A percentile compares a stretch with the other conserved stretches of the same genome.
Conservation (phyloP, 129 eudicot species). For the Ambrosia trifida region DNA sequence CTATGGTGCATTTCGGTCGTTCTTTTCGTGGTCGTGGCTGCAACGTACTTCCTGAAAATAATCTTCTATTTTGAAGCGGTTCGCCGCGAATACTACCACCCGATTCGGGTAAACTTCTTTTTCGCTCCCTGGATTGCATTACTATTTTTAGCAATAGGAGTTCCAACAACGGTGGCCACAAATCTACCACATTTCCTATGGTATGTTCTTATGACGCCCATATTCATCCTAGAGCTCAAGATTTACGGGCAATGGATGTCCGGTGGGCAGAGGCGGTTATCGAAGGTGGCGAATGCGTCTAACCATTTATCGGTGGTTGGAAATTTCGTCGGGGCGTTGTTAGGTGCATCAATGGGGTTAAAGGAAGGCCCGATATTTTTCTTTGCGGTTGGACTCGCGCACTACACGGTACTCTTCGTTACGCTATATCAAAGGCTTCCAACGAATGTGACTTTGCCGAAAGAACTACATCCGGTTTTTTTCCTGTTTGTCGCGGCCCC, state of each 20-base stretch:
- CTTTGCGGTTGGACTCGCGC: conserved; percentile 80
- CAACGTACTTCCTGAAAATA: conserved; percentile 52
- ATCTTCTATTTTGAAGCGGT: conserved; percentile 79
- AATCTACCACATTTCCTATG: conserved; percentile 44
- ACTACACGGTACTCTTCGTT: conserved; percentile 66
- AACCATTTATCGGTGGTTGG: conserved; percentile 76
- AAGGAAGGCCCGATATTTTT: conserved; percentile 84
- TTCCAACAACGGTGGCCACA: conserved; percentile 44
- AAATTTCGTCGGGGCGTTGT: conserved; percentile 71
- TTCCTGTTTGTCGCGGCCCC: conserved; percentile 81
- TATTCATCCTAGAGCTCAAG: conserved; percentile 62
- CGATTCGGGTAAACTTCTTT: conserved; percentile 75
- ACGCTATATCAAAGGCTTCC: conserved; percentile 85
- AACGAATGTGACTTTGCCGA: conserved; percentile 69
- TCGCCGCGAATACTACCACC: conserved; percentile 78
- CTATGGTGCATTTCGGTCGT: conserved; percentile 62
- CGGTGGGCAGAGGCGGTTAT: conserved; percentile 71
- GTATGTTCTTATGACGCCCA: conserved; percentile 70
- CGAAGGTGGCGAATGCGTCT: conserved; percentile 81
- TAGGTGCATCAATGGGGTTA: conserved; percentile 79
- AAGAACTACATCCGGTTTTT: conserved; percentile 85
- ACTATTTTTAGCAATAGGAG: conserved; percentile 61
- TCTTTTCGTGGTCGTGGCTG: conserved; percentile 38
- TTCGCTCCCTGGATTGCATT: conserved; percentile 74
- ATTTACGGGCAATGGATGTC: conserved; percentile 96